Conservation (phyloP, 192 early-diverging fungal genomes). For the Coemansia sp. region DNA sequence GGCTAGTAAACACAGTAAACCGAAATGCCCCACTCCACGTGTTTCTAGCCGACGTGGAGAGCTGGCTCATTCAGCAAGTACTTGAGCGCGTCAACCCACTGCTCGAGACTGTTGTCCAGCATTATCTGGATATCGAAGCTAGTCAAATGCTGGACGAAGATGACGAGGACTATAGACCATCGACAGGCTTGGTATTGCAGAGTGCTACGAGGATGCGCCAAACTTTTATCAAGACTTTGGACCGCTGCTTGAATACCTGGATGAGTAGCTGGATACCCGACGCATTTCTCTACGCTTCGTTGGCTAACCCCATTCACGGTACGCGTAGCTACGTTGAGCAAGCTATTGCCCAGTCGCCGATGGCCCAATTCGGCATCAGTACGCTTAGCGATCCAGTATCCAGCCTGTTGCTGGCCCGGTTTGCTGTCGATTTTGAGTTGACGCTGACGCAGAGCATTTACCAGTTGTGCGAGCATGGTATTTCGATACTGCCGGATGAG, state of each 20-base stretch:
- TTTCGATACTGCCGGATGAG: conserved; percentile 35
- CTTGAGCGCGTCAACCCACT: conserved; percentile 51
- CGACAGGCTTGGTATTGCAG: conserved; percentile 12
- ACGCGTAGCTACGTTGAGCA: conserved; percentile 27
- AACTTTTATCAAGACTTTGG: conserved; percentile 38
- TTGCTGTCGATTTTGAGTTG: conserved; percentile 54
- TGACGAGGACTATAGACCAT: neutral
- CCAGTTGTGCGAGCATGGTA: conserved; percentile 56
- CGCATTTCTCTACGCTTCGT: conserved; percentile 29
- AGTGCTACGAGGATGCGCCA: conserved; percentile 34
- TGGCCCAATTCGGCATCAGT: conserved; percentile 38
- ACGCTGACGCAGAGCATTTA: conserved; percentile 54
- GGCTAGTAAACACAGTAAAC: conserved; percentile 44
- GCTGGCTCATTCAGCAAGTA: conserved; percentile 57
- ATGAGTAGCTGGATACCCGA: conserved; percentile 50
- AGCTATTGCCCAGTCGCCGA: conserved; percentile 7
- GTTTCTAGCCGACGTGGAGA: conserved; percentile 50
- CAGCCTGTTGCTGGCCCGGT: conserved; percentile 44
- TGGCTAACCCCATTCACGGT: conserved; percentile 31
- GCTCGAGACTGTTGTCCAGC: conserved; percentile 48
- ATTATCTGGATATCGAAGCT: conserved; percentile 47
- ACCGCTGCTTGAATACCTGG: conserved; percentile 40
- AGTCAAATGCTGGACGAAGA: conserved; percentile 42
- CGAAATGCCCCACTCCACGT: conserved; percentile 51
- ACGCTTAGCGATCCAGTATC: conserved; percentile 41